Percentiles rank a stretch among this genome's conserved stretches.
phyloP scores from a whole-genome alignment of 306 rosid genomes.

The Herpetospermum pedunculosum region DNA sequence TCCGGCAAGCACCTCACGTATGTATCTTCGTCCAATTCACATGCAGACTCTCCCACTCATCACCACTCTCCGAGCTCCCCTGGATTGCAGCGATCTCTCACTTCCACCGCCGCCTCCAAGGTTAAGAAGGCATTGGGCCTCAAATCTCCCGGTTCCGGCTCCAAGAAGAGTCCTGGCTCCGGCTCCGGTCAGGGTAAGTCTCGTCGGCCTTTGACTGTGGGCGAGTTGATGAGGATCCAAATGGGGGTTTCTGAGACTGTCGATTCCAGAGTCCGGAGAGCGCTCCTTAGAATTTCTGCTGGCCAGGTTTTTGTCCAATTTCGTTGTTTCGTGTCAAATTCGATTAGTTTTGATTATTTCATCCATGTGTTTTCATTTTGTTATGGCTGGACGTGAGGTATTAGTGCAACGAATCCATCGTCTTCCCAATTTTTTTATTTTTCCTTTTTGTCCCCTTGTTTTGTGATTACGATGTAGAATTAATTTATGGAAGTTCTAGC shows the following conservation, averaged over 20 bases:
- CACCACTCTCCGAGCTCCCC: slow-evolving; percentile 40
- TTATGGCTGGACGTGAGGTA: not conserved
- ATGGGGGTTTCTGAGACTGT: slow-evolving; percentile 89
- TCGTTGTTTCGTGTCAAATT: not conserved
- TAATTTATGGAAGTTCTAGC: not conserved
- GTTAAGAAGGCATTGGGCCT: slow-evolving; percentile 91
- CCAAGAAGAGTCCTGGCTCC: slow-evolving; percentile 75
- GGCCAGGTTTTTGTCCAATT: slow-evolving; percentile 48
- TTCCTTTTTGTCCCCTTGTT: not conserved
- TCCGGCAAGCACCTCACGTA: slow-evolving; percentile 58
- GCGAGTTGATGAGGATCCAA: slow-evolving; percentile 91
- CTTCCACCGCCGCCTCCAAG: slow-evolving; percentile 95
- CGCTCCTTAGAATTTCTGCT: slow-evolving; percentile 81
- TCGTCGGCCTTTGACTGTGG: slow-evolving; percentile 67
- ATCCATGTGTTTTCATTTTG: not conserved
- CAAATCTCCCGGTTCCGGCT: slow-evolving; percentile 80
- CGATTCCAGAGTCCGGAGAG: slow-evolving; percentile 86
- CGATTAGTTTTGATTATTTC: not conserved
- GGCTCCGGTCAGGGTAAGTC: slow-evolving; percentile 39
- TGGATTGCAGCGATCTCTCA: slow-evolving; percentile 73
- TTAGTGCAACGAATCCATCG: not conserved
- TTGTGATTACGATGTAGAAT: not conserved
- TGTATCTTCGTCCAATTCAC: slow-evolving; percentile 19
- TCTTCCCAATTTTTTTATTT: not conserved
- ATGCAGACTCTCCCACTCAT: slow-evolving; percentile 39